Evolutionary conservation across 2,329 filamentous ascomycete genomes (phyloP).

Genomic region (Aspergillus tamarii): DNA sequence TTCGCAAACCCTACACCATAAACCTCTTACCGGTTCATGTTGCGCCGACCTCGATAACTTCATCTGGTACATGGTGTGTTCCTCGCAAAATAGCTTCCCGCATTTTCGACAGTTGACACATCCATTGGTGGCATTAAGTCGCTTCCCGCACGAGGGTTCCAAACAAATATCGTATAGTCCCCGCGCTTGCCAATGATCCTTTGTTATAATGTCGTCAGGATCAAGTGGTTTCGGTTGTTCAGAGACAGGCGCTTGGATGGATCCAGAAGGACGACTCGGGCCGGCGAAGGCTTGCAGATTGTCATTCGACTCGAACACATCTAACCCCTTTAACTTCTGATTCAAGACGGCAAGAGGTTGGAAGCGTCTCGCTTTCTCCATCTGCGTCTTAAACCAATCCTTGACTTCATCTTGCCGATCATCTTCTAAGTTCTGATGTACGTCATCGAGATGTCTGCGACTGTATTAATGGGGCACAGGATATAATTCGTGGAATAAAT

Average conservation of each 20-base stretch:
- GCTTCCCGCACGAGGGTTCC: constrained; percentile 82
- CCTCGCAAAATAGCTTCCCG: constrained; percentile 90
- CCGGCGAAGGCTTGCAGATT: constrained; percentile 51
- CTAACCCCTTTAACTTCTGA: constrained; percentile 88
- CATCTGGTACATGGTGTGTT: constrained; percentile 99
- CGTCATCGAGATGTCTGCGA: constrained; percentile 77
- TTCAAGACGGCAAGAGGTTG: constrained; percentile 89
- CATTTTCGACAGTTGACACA: constrained; percentile 93
- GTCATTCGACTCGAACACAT: constrained; percentile 93
- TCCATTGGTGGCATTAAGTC: constrained; percentile 76
- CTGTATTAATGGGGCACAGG: constrained; percentile 25
- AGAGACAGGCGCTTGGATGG: constrained; percentile 28
- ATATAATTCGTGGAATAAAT: neutral
- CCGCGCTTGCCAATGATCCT: constrained; percentile 83
- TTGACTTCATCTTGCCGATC: constrained; percentile 92
- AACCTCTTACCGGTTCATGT: constrained; percentile 85
- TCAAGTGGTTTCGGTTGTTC: constrained; percentile 57
- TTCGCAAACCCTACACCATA: constrained; percentile 95
- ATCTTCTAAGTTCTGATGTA: constrained; percentile 84
- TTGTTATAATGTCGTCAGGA: constrained; percentile 86
- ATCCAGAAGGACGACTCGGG: constrained; percentile 36
- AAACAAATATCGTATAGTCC: constrained; percentile 78
- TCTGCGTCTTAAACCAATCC: constrained; percentile 95
- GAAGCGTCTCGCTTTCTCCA: constrained; percentile 89
- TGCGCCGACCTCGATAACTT: constrained; percentile 86